Evolutionary conservation across 2,329 filamentous ascomycete genomes (phyloP).

Genomic region (Diaporthe capsici): DNA sequence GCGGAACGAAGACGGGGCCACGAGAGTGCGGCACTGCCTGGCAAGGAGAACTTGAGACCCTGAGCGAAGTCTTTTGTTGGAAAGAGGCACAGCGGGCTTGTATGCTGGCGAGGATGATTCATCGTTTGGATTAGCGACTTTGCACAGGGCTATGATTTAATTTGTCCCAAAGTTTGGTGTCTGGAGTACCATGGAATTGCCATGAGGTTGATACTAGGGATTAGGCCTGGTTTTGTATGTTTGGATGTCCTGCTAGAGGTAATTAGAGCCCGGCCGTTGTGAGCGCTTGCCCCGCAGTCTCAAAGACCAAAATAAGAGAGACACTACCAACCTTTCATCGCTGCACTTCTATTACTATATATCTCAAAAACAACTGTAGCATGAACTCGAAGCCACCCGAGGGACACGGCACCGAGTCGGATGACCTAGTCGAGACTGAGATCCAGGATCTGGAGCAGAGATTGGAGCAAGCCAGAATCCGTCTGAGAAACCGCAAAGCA

Average conservation of each 20-base stretch:
- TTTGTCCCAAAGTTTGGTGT: constrained; percentile 40
- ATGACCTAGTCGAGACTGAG: constrained; percentile 60
- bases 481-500: constrained; percentile 57
- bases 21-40: constrained; percentile 49
- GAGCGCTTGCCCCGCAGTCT: constrained; percentile 41
- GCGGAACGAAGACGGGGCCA: constrained; percentile 62
- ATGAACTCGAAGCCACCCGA: constrained; percentile 24
- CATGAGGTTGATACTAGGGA: constrained; percentile 4
- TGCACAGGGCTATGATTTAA: constrained; percentile 34
- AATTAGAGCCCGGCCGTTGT: constrained; percentile 31
- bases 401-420: constrained; percentile 12
- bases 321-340: constrained; percentile 9
- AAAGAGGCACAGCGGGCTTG: constrained; percentile 27
- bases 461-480: constrained; percentile 57
- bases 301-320: constrained; percentile 36
- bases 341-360: background rate
- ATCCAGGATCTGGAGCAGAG: constrained; percentile 69
- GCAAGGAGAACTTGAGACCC: constrained; percentile 68
- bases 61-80: constrained; percentile 42
- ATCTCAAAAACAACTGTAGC: constrained; percentile 8
- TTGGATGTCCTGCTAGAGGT: constrained; percentile 34
- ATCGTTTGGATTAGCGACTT: constrained; percentile 38
- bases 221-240: background rate
- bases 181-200: constrained; percentile 41
- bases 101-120: constrained; percentile 35